Conservation (phyloP, 306 rosid species). For the Myrica gale region DNA sequence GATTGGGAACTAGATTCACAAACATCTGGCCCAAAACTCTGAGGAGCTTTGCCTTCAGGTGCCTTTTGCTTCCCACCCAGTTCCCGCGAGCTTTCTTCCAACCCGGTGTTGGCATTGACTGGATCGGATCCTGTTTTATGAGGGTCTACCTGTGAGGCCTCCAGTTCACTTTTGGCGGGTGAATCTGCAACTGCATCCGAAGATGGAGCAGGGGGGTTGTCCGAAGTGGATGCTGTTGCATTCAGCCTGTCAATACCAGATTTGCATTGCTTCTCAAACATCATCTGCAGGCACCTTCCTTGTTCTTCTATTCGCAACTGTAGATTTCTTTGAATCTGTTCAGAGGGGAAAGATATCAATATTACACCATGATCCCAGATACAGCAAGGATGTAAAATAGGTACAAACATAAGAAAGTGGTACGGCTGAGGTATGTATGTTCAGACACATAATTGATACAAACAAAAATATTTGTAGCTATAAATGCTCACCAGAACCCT, state of each 20-base stretch:
- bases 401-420: background rate
- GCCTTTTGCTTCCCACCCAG: constrained; percentile 41
- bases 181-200: constrained; percentile 46
- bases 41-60: constrained; percentile 32
- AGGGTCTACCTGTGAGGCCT: constrained; percentile 42
- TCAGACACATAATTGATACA: background rate
- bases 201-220: constrained; percentile 43
- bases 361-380: background rate
- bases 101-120: constrained; percentile 29
- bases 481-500: background rate
- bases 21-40: constrained; percentile 37
- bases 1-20: constrained; percentile 43
- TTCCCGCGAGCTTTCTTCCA: constrained; percentile 34
- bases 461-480: background rate
- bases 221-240: constrained; percentile 36
- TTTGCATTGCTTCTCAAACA: constrained; percentile 85
- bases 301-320: constrained; percentile 98
- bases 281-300: constrained; percentile 89
- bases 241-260: constrained; percentile 38
- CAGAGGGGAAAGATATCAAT: constrained; percentile 1
- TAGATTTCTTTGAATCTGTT: constrained; percentile 87
- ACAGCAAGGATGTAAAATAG: background rate
- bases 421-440: background rate
- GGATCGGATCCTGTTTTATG: constrained; percentile 34
- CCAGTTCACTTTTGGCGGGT: constrained; percentile 48